A percentile compares a stretch with the other conserved stretches of the same genome.
Conservation (phyloP, 257 asterid species). For the Solanum medicagineum region DNA sequence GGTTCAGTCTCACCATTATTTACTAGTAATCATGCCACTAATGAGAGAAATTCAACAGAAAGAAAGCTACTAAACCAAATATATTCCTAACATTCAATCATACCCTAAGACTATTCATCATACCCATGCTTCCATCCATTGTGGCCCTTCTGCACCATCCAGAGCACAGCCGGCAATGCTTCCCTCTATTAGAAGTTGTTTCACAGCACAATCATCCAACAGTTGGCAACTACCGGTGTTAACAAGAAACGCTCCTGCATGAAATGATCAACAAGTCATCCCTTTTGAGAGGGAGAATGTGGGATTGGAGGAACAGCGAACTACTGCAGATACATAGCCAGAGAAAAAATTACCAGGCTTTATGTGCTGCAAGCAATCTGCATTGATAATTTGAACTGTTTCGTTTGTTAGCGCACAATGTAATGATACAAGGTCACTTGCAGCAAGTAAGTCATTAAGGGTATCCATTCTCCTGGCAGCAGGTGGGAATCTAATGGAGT, state of each 20-base stretch:
- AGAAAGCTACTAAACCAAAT: conserved; percentile 6
- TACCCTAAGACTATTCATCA: conserved; percentile 70
- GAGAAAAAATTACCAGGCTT: conserved; percentile 57
- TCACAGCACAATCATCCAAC: conserved; percentile 97
- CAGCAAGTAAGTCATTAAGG: conserved; percentile 94
- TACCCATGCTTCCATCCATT: conserved; percentile 99
- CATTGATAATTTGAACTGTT: conserved; percentile 75
- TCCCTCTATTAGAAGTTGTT: conserved; percentile 95
- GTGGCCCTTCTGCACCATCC: conserved; percentile 99
- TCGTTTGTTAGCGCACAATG: conserved; percentile 90
- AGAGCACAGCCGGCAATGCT: conserved; percentile 95
- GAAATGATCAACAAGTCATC: conserved; percentile 14
- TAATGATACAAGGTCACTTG: conserved; percentile 86
- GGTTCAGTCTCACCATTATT: not conserved
- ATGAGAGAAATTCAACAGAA: not conserved
- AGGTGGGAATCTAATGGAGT: conserved; percentile 65
- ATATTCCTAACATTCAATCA: conserved; percentile 29
- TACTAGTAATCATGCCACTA: not conserved
- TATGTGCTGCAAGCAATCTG: conserved; percentile 86
- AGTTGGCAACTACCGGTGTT: conserved; percentile 99
- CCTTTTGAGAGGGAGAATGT: conserved; percentile 6
- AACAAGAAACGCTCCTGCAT: conserved; percentile 90
- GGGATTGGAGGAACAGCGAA: not conserved
- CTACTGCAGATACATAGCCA: not conserved
- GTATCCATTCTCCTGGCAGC: conserved; percentile 99